These are phyloP conservation scores for Lichenothelia convexa DNA, from an alignment of 495 filamentous ascomycete genomes.

Conservation along the genomic window DNA sequence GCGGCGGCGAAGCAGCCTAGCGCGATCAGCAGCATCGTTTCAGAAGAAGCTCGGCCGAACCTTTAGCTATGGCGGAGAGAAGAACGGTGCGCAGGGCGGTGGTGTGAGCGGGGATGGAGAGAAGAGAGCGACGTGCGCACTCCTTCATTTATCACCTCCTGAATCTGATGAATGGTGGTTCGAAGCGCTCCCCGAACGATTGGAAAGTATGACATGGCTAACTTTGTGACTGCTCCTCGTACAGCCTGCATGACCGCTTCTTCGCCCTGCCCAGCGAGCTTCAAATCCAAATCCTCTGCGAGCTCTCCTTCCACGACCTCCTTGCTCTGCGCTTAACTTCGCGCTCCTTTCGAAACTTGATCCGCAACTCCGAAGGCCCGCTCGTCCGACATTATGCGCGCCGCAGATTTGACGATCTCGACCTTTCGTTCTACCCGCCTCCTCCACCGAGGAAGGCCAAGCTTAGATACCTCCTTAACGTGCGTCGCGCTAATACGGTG, in stretches of 20 bases:
- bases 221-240: background rate
- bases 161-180: too few relatives aligned
- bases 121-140: too few relatives aligned
- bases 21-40: too few relatives aligned
- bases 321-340: slow-evolving; percentile 7
- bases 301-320: slow-evolving; percentile 9
- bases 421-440: slow-evolving; percentile 10
- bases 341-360: slow-evolving; percentile 6
- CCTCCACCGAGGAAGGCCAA: slow-evolving; percentile 7
- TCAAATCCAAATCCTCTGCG: slow-evolving; percentile 10
- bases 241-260: slow-evolving; percentile 4
- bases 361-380: slow-evolving; percentile 4
- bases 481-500: slow-evolving; percentile 9
- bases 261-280: slow-evolving; percentile 12
- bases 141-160: too few relatives aligned
- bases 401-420: slow-evolving; percentile 4
- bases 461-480: slow-evolving; percentile 9
- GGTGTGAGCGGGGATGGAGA: too few relatives aligned
- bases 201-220: too few relatives aligned
- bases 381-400: slow-evolving; percentile 11
- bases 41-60: too few relatives aligned
- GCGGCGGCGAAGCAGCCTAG: too few relatives aligned
- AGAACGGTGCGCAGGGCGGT: too few relatives aligned
- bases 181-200: too few relatives aligned
- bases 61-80: too few relatives aligned